Base-by-base conservation (phyloP, 2,329 filamentous ascomycete species). In the Pseudocercospora fuligena region DNA sequence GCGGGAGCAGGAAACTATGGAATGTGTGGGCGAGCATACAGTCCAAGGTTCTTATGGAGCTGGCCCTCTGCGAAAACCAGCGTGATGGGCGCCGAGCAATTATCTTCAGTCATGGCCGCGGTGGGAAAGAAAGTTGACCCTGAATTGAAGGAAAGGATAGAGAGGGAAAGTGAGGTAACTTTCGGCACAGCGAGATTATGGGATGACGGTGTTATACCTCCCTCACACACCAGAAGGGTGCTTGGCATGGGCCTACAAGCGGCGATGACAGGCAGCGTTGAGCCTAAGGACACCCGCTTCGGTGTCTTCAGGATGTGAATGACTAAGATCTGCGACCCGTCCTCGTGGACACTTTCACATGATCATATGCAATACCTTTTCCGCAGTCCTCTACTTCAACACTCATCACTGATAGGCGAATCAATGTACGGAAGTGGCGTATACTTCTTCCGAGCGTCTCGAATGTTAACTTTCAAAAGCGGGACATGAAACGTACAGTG, bases 51-150 rank as follows among this genome's bases (percentile, higher is more conserved):
- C 79, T 81, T 98, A 67, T 97, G 93, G 89, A 96, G 94, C 85
- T 99, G 95, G 95, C 95, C 95, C 47, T 97, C 97, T 73, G 93
- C 95, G n/a, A 91, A 92, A 76, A 93, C 97, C 60, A 92, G 92
- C 33, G 94, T 99, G 73, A 99, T 99, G 95, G 95, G 95, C 21
- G 87, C 91, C 47, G 94, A 97, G 81, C 94, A 98, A 82, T 84
- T 99, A 40, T 90, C 90, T 7, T 88, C 90, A 3, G 95, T 99
- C 68, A 98, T 99, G 95, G 92, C 93, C 81, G 92, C 94, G 1
- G 94, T 99, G 0, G 94, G 94, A 8, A 91, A 92, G 80, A 88
- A 88, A 66, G 89, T 89, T 0, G 94, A 97, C 77, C 91, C 92
- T 0, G 90, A 89, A 69, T 83, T 98, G 68, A 92, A 91, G 80